Percentiles rank a stretch among this genome's conserved stretches.
Evolutionary conservation across 1,284 basidiomycete genomes (phyloP).

Genomic region (Sparassis latifolia): DNA sequence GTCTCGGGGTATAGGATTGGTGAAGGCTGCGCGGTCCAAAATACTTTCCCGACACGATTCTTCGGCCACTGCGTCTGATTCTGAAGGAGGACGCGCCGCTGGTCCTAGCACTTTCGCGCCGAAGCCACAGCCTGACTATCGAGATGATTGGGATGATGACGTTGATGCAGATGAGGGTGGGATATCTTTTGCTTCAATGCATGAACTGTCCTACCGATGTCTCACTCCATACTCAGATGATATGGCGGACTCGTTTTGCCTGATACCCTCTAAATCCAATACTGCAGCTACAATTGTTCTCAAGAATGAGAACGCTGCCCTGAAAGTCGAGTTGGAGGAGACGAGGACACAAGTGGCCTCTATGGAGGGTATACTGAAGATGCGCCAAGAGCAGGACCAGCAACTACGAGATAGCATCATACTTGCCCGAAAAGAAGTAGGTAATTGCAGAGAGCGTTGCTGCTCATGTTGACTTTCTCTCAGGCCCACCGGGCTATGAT

Average conservation of each 20-base stretch:
- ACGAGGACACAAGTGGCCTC: constrained; percentile 50
- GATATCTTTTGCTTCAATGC: constrained; percentile 1
- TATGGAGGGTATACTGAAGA: constrained; percentile 53
- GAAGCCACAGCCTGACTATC: constrained; percentile 21
- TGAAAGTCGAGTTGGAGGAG: constrained; percentile 53
- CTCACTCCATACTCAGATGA: constrained; percentile 33
- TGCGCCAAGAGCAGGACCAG: constrained; percentile 70
- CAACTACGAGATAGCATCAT: constrained; percentile 74
- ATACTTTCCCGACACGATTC: constrained; percentile 25
- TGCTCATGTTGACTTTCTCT: constrained; percentile 3
- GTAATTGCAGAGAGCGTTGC: constrained; percentile 6
- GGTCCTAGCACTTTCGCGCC: constrained; percentile 24
- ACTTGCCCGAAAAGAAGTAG: constrained; percentile 70
- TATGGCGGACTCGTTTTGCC: constrained; percentile 69
- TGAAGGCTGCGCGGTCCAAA: constrained; percentile 25
- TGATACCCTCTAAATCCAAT: constrained; percentile 59
- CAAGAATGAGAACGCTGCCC: constrained; percentile 56
- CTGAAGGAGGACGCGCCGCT: constrained; percentile 11
- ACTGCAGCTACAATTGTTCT: constrained; percentile 34
- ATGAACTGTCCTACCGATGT: too few relatives aligned
- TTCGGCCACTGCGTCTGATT: constrained; percentile 18
- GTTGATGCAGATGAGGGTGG: constrained; percentile 35
- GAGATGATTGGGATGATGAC: constrained; percentile 36
- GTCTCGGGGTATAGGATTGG: constrained; percentile 22
- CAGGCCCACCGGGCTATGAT: constrained; percentile 76